Base-by-base conservation (phyloP, 1,284 basidiomycete species). In the Butyriboletus appendiculatus region DNA sequence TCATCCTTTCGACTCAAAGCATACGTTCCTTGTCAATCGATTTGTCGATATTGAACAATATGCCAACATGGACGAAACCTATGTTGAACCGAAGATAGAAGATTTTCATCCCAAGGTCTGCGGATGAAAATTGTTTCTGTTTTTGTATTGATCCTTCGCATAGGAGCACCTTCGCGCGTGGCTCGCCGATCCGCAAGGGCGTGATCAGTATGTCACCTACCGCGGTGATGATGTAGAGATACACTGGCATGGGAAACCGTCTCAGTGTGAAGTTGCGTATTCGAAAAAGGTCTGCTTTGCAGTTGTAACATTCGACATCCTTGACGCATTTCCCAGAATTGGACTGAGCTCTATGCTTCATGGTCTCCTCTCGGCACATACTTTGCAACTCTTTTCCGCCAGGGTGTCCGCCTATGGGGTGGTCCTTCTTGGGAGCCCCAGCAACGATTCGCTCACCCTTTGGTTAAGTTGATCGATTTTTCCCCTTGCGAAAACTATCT, bases 351-450 rank as follows among this genome's bases (percentile, higher is more conserved):
- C 42, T 99, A 98, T 75, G 90, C 96, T 40, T 90, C 93, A 47
- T 99, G 97, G 97, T 98, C 97, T 35, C 96, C 96, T 33, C 81
- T 91, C 56, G 97, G 97, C 51, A 98, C 96, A 22, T 94, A 90
- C 71, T 81, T 99, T 57, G 89, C 95, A 45, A 97, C 97, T 10
- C 84, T 98, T 53, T 97, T 98, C 73, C 85, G 93, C 43, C 96
- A 95, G 73, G 97, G 97, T 75, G 92, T 98, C 57, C 91, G 94
- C 43, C 81, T 99, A 42, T 99, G 96, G 94, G 96, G 94, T 52
- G 97, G 97, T 26, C 73, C 86, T 32, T 92, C 91, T 18, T 97
- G 92, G 86, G 85, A 90, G 62, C 85, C 84, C 50, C 85, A 91
- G 62, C 87, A 90, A 71, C 91, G 94, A 56, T 98, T 98, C 71